Conservation (phyloP, 2,329 filamentous ascomycete genomes). For the Clonostachys solani region DNA sequence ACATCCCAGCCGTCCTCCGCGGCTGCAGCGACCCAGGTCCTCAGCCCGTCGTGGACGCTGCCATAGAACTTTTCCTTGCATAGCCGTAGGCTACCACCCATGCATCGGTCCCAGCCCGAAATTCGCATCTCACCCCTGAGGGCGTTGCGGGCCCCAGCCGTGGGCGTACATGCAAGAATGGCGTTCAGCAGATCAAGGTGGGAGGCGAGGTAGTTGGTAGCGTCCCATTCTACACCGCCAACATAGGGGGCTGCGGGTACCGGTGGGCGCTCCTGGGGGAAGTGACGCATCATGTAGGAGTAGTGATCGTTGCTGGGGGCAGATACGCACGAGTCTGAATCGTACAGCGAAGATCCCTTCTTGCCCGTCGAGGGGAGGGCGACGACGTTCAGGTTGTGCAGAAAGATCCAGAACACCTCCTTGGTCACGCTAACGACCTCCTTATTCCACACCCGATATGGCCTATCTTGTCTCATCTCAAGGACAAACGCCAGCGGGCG, state of each 20-base stretch:
- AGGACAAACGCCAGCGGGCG: constrained; percentile 81
- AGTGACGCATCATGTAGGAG: constrained; percentile 66
- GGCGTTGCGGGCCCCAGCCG: constrained; percentile 64
- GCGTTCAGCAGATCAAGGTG: constrained; percentile 93
- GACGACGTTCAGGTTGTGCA: constrained; percentile 89
- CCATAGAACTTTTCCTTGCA: constrained; percentile 99
- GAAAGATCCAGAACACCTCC: constrained; percentile 98
- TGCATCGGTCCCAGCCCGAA: constrained; percentile 86
- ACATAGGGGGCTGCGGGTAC: constrained; percentile 95
- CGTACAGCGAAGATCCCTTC: constrained; percentile 8
- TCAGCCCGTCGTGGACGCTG: constrained; percentile 81
- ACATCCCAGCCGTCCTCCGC: constrained; percentile 86
- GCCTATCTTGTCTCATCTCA: constrained; percentile 81
- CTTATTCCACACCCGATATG: constrained; percentile 91
- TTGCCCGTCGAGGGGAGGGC: constrained; percentile 49
- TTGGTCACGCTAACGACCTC: constrained; percentile 91
- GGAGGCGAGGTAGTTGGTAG: constrained; percentile 90
- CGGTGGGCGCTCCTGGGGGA: constrained; percentile 81
- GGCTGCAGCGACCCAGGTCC: constrained; percentile 87
- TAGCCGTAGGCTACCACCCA: constrained; percentile 78
- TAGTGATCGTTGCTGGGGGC: constrained; percentile 31
- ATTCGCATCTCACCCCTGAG: constrained; percentile 75
- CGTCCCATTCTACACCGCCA: constrained; percentile 97
- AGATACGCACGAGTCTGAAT: constrained; percentile 12
- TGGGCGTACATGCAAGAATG: constrained; percentile 76